Evolutionary conservation across 768 basidiomycete species (phyloP).

Genomic region (Cystobasidiopsis lactophilus): DNA sequence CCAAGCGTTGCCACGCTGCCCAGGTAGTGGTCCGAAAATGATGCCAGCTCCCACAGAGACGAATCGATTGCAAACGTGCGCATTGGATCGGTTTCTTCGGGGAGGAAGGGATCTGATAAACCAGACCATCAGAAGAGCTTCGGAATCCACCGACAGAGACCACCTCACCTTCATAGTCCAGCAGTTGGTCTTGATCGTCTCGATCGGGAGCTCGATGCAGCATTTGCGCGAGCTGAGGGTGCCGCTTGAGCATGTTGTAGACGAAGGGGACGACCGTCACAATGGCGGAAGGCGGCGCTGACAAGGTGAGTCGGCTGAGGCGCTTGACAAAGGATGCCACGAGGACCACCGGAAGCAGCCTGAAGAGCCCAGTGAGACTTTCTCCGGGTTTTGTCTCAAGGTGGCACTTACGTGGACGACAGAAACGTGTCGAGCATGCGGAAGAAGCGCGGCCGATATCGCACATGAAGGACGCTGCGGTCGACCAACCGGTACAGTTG

Average conservation of each 20-base stretch:
- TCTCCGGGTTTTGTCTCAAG: neutral
- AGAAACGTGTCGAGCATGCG: constrained; percentile 74
- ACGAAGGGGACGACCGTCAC: constrained; percentile 78
- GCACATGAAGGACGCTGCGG: constrained; percentile 66
- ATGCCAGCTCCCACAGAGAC: constrained; percentile 76
- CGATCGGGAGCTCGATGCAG: constrained; percentile 42
- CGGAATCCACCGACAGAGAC: no score
- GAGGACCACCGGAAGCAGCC: constrained; percentile 72
- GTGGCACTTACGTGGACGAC: constrained; percentile 58
- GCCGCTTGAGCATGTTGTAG: constrained; percentile 79
- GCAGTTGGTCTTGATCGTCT: constrained; percentile 12
- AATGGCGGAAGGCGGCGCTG: constrained; percentile 71
- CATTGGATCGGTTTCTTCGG: constrained; percentile 46
- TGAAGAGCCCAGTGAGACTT: constrained; percentile 18
- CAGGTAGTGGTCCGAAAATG: constrained; percentile 63
- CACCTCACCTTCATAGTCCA: constrained; percentile 10
- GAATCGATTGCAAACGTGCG: constrained; percentile 59
- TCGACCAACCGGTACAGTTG: constrained; percentile 77
- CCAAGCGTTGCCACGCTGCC: constrained; percentile 64
- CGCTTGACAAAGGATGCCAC: constrained; percentile 89
- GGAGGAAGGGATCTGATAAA: constrained; percentile 43
- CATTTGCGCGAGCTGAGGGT: constrained; percentile 79
- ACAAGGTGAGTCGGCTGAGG: constrained; percentile 57
- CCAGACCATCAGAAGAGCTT: neutral
- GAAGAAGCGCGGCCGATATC: constrained; percentile 86